These are phyloP conservation scores for Endocladia muricata DNA, from an alignment of 31 red algal genomes.

Conservation along the genomic window DNA sequence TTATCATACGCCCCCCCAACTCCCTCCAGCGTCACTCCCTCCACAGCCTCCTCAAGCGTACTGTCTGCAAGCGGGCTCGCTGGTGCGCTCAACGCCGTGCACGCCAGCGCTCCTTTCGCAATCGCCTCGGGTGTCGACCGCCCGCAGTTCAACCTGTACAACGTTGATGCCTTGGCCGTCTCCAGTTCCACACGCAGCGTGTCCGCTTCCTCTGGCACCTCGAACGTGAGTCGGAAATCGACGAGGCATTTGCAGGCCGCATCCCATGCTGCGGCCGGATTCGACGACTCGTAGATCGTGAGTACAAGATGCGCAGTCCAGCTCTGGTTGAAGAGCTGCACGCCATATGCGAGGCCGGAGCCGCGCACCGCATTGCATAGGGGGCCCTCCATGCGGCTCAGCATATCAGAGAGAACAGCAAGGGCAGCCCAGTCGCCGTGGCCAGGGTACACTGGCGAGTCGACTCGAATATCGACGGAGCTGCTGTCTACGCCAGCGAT, in stretches of 20 bases:
- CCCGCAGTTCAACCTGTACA: conserved; percentile 18
- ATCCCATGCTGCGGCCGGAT: conserved; percentile 61
- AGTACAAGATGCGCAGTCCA: conserved; percentile 22
- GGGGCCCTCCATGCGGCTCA: conserved; percentile 63
- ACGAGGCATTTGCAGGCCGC: conserved; percentile 25
- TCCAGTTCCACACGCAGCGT: conserved; percentile 19
- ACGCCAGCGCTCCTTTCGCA: background rate
- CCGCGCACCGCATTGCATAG: conserved; percentile 69
- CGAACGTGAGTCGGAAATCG: conserved; percentile 15
- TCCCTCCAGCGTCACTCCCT: conserved; percentile 16
- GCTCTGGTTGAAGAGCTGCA: background rate
- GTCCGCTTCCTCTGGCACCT: background rate
- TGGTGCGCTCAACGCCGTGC: conserved; percentile 2
- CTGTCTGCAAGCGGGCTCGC: conserved; percentile 44
- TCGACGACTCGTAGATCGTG: conserved; percentile 31
- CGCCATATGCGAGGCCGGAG: conserved; percentile 76
- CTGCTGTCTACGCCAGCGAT: conserved; percentile 58
- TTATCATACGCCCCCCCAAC: conserved; percentile 23
- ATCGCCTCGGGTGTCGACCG: conserved; percentile 45
- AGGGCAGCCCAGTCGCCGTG: conserved; percentile 40
- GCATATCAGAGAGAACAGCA: conserved; percentile 59
- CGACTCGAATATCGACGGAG: conserved; percentile 26
- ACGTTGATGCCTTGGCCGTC: conserved; percentile 38
- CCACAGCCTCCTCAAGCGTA: conserved; percentile 28
- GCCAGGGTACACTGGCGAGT: conserved; percentile 20